phyloP scores from a whole-genome alignment of 257 asterid genomes.

The Ocimum tenuiflorum region DNA sequence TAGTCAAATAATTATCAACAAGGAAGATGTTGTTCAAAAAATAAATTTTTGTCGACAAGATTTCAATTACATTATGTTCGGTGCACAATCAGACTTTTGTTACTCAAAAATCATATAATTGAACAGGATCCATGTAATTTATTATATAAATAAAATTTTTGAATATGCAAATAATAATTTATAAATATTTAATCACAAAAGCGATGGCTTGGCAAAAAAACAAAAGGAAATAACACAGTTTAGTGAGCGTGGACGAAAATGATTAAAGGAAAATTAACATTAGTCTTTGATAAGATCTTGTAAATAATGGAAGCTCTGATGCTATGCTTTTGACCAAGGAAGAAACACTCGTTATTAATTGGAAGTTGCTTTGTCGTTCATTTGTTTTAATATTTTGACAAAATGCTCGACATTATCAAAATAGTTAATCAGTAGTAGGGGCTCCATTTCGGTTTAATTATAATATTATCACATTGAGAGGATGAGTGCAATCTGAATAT shows the following conservation, averaged over 20 bases:
- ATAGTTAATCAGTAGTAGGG: neutral
- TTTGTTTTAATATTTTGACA: neutral
- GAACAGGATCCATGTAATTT: too few relatives aligned
- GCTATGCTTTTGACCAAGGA: conserved; percentile 19
- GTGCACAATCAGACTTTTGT: too few relatives aligned
- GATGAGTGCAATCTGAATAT: conserved; percentile 9
- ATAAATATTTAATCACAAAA: too few relatives aligned
- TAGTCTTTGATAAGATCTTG: conserved; percentile 1
- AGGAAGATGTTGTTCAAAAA: too few relatives aligned
- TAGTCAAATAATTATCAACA: too few relatives aligned
- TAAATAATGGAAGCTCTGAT: conserved; percentile 7
- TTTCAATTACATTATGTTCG: too few relatives aligned
- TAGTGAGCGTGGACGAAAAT: conserved; percentile 9
- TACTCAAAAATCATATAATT: too few relatives aligned
- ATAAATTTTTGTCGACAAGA: too few relatives aligned
- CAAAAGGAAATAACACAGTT: neutral
- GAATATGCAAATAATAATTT: too few relatives aligned
- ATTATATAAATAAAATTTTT: too few relatives aligned
- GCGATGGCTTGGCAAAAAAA: neutral
- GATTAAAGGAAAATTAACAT: conserved; percentile 1
- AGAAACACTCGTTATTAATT: neutral
- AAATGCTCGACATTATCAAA: neutral
- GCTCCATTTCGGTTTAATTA: conserved; percentile 20
- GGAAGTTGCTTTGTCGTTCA: conserved; percentile 8
- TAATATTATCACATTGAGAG: neutral